A percentile compares a stretch with the other conserved stretches of the same genome.
Evolutionary conservation across 1,284 basidiomycete genomes (phyloP).

Genomic region (Pascua sp.): DNA sequence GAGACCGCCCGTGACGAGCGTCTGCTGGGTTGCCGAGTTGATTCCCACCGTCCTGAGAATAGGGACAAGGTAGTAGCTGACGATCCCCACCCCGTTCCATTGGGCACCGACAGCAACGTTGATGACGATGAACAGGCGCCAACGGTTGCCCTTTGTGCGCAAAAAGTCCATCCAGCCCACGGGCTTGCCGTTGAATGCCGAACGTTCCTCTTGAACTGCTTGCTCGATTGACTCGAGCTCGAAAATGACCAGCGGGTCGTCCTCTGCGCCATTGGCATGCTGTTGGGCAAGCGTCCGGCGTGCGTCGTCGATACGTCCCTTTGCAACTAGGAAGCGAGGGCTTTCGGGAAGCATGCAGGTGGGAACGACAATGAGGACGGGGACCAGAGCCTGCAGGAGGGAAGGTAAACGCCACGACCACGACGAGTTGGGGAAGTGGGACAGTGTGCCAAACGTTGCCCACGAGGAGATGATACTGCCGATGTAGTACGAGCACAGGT

Average conservation of each 20-base stretch:
- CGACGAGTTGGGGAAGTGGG: background rate
- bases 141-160: constrained; percentile 47
- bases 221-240: constrained; percentile 28
- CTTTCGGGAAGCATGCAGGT: constrained; percentile 26
- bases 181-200: background rate
- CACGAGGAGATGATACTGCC: constrained; percentile 18
- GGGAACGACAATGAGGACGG: constrained; percentile 3
- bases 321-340: constrained; percentile 39
- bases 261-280: constrained; percentile 26
- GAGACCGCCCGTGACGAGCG: constrained; percentile 18
- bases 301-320: constrained; percentile 31
- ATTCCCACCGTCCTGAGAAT: constrained; percentile 18
- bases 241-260: constrained; percentile 24
- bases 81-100: constrained; percentile 13
- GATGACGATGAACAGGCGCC: constrained; percentile 52
- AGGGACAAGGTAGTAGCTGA: constrained; percentile 10
- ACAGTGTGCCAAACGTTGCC: constrained; percentile 18
- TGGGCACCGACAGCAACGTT: constrained; percentile 51
- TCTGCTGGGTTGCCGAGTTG: constrained; percentile 11
- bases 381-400: constrained; percentile 46
- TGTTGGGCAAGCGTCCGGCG: constrained; percentile 29
- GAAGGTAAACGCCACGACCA: constrained; percentile 26
- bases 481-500: too few species aligned
- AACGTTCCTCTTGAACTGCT: constrained; percentile 55
- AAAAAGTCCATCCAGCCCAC: constrained; percentile 17